Conservation (phyloP, 2,329 filamentous ascomycete genomes). For the Xylaria sp. region DNA sequence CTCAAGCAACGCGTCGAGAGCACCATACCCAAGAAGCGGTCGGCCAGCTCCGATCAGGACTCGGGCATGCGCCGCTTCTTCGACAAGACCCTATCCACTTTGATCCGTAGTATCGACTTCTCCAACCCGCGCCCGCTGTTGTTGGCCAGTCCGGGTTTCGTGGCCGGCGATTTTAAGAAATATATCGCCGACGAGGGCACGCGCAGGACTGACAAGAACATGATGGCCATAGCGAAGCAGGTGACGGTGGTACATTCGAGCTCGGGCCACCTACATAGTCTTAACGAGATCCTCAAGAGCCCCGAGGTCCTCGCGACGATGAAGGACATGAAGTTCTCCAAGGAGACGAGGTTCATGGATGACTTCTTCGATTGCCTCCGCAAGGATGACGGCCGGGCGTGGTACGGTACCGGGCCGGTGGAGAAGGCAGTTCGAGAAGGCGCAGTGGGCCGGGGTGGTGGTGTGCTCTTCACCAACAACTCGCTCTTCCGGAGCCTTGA, state of each 20-base stretch:
- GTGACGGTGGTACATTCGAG: slow-evolving; percentile 81
- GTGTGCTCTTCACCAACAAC: slow-evolving; percentile 85
- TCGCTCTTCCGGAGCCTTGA: slow-evolving; percentile 84
- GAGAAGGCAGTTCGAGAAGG: slow-evolving; percentile 83
- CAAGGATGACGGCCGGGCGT: slow-evolving; percentile 84
- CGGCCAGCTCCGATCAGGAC: slow-evolving; percentile 67
- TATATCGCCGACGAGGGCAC: slow-evolving; percentile 69
- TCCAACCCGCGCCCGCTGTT: slow-evolving; percentile 72
- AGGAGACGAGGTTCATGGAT: slow-evolving; percentile 85
- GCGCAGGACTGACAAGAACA: slow-evolving; percentile 68
- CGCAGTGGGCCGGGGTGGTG: slow-evolving; percentile 85
- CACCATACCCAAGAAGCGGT: slow-evolving; percentile 70
- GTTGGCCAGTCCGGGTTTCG: slow-evolving; percentile 88
- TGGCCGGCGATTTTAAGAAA: slow-evolving; percentile 78
- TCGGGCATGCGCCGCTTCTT: slow-evolving; percentile 80
- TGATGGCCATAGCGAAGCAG: slow-evolving; percentile 66
- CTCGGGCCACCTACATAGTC: slow-evolving; percentile 82
- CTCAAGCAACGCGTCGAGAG: slow-evolving; percentile 73
- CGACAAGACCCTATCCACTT: slow-evolving; percentile 74
- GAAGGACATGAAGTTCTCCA: slow-evolving; percentile 85
- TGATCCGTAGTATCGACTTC: slow-evolving; percentile 81
- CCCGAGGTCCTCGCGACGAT: slow-evolving; percentile 78
- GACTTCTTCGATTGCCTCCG: slow-evolving; percentile 79
- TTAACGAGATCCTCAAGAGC: slow-evolving; percentile 86
- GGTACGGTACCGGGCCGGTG: slow-evolving; percentile 86